Base-by-base conservation (phyloP, 2,329 filamentous ascomycete genomes). In the Domatiomyces globalis region DNA sequence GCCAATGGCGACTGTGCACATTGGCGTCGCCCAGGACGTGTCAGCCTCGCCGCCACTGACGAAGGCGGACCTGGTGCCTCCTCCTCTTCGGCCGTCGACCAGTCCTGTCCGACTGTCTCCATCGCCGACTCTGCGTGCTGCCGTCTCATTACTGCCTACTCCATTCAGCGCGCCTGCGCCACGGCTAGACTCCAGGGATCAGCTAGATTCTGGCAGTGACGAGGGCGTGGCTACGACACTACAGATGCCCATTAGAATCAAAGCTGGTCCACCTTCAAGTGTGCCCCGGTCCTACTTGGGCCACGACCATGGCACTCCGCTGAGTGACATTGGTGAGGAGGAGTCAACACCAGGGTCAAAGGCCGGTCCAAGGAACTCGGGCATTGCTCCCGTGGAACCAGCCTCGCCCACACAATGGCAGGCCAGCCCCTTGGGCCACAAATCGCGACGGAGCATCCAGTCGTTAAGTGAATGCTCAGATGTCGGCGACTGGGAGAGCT, bases 51-150 rank as follows among this genome's bases (percentile, higher is more conserved):
- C 89, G 46, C 94, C 89, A 2, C 73, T 95, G 62, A 94, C 87
- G 51, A 94, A 95, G 67, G 87, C 88, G 49, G 89, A 94, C 66
- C 89, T 95, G 87, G 94, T 95, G 62, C 72, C 95, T 49, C 89
- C 89, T 9, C 54, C 54, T 36, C 47, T 52, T 15, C 54, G 39
- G 36, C 49, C 27, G 36, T 53, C 33, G 39, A 49, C 5, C 43
- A 48, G 39, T 45, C 53, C 20, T 53, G 55, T 49, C 51, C 55
- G 43, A 46, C 33, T 42, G 53, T 52, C n/a, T 19, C 48, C 42
- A 18, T 10, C 45, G 20, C 20, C 45, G 17, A 29, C 15, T 17
- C 33, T 33, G 45, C 20, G 27, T 15, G 10, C 10, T 19, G 43
- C 43, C n/a, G 45, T 15, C 45, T 36, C 29, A 22, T 27, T 8